Percentiles rank a stretch among this genome's conserved stretches.
phyloP scores from a whole-genome alignment of 768 basidiomycete species.

The Amanita inopinata region DNA sequence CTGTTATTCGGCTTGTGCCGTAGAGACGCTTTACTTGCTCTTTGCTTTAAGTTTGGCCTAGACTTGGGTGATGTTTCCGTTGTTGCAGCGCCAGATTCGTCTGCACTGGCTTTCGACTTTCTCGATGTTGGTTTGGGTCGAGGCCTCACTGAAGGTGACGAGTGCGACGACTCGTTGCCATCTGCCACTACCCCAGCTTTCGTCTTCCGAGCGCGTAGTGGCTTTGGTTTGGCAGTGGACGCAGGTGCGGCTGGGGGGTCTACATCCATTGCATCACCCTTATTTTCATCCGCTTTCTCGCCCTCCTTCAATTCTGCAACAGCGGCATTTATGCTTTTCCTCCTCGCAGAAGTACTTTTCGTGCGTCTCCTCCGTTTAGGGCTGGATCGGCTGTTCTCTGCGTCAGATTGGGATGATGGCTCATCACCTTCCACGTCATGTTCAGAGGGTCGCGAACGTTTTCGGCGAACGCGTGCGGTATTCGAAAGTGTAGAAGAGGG shows the following conservation, averaged over 20 bases:
- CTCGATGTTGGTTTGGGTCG: conserved; percentile 6
- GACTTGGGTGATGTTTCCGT: neutral
- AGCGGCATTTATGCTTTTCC: neutral
- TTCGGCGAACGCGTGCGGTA: conserved; percentile 11
- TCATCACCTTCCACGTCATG: conserved; percentile 5
- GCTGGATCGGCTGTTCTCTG: neutral
- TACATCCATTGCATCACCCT: conserved; percentile 3
- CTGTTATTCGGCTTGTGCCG: neutral
- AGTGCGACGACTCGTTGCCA: conserved; percentile 8
- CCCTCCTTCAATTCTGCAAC: neutral
- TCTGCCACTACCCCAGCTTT: conserved; percentile 3
- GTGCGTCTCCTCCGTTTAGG: conserved; percentile 1
- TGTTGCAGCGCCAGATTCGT: neutral
- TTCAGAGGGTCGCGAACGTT: conserved; percentile 1
- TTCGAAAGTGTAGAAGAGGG: conserved; percentile 13
- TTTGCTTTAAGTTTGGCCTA: neutral
- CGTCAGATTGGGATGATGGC: conserved; percentile 5
- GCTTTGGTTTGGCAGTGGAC: conserved; percentile 1
- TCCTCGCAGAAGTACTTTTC: neutral
- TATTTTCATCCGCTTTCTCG: neutral
- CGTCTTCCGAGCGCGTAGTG: conserved; percentile 3
- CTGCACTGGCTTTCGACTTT: neutral
- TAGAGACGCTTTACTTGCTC: neutral
- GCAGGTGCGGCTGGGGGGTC: neutral
- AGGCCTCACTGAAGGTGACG: conserved; percentile 9